Conservation (phyloP, 2,329 filamentous ascomycete species). For the Arthroderma sp. region DNA sequence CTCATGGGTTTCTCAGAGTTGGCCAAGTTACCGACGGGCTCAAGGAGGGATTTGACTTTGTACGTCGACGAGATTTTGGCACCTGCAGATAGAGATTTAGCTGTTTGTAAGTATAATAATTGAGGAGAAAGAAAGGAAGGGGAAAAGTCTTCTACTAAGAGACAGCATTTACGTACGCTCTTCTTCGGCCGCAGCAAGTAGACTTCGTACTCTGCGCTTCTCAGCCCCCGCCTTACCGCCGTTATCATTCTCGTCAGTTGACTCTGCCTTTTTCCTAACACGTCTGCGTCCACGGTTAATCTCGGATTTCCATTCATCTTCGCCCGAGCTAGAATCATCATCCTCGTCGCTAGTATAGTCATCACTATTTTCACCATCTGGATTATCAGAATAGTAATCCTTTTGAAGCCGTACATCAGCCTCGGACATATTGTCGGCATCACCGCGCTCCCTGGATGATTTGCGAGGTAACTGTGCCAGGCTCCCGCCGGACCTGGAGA, state of each 20-base stretch:
- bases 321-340: conserved; percentile 44
- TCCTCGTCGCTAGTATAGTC: conserved; percentile 27
- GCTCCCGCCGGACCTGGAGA: conserved; percentile 50
- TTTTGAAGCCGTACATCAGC: conserved; percentile 50
- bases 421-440: conserved; percentile 30
- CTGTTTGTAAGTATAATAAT: conserved; percentile 9
- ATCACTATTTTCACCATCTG: conserved; percentile 45
- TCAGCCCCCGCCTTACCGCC: conserved; percentile 17
- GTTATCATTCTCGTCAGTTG: conserved; percentile 7
- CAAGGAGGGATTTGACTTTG: conserved; percentile 52
- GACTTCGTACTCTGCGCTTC: conserved; percentile 40
- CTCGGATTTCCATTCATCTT: conserved; percentile 42
- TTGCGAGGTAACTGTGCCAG: conserved; percentile 50
- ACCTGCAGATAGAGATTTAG: conserved; percentile 24
- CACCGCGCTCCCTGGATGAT: conserved; percentile 19
- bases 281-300: conserved; percentile 27
- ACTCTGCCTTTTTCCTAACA: conserved; percentile 16
- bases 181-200: conserved; percentile 63
- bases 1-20: conserved; percentile 43
- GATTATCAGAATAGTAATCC: conserved; percentile 57
- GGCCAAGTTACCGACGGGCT: conserved; percentile 44
- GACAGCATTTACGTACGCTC: conserved; percentile 47
- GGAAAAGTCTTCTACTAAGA: not conserved
- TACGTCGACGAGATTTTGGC: conserved; percentile 43
- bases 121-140: conserved; percentile 5